phyloP scores from a whole-genome alignment of 108 stramenopile genomes.

The Nitzschia inconspicua region DNA sequence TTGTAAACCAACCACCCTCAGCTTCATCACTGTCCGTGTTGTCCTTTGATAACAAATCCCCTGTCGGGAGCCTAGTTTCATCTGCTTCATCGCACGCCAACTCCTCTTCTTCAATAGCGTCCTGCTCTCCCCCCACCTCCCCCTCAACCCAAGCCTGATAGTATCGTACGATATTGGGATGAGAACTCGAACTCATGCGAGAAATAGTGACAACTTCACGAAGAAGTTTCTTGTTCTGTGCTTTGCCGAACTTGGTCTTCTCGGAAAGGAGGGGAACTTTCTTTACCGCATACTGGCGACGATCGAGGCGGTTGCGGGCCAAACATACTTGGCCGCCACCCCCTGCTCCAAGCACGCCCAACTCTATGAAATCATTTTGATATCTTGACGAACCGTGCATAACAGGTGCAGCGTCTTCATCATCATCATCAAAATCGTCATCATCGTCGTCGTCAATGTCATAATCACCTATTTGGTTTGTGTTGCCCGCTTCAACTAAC shows the following conservation, averaged over 20 bases:
- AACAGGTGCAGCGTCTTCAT: conserved; percentile 10
- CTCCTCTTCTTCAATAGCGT: conserved; percentile 11
- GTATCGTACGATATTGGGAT: conserved; percentile 78
- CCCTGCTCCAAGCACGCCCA: conserved; percentile 71
- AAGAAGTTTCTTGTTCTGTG: conserved; percentile 72
- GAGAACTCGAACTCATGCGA: conserved; percentile 78
- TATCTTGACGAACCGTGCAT: conserved; percentile 43
- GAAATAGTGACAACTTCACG: conserved; percentile 85
- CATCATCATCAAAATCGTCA: conserved; percentile 36
- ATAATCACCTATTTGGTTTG: not conserved
- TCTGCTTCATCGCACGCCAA: conserved; percentile 6
- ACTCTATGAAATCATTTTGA: conserved; percentile 75
- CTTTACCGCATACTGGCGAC: conserved; percentile 77
- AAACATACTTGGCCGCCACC: conserved; percentile 85
- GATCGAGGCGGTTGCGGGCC: conserved; percentile 75
- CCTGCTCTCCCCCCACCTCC: not conserved
- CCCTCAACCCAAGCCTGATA: conserved; percentile 80
- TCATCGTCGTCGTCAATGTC: conserved; percentile 31
- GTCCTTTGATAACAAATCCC: conserved; percentile 9
- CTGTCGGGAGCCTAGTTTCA: not conserved
- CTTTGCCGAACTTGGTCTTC: conserved; percentile 40
- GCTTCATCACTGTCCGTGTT: conserved; percentile 48
- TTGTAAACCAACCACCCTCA: conserved; percentile 40
- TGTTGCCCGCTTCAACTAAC: conserved; percentile 12
- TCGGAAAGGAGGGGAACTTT: conserved; percentile 71